Conservation (phyloP, 1,139 yeast genomes). For the Hansenula anomala region DNA sequence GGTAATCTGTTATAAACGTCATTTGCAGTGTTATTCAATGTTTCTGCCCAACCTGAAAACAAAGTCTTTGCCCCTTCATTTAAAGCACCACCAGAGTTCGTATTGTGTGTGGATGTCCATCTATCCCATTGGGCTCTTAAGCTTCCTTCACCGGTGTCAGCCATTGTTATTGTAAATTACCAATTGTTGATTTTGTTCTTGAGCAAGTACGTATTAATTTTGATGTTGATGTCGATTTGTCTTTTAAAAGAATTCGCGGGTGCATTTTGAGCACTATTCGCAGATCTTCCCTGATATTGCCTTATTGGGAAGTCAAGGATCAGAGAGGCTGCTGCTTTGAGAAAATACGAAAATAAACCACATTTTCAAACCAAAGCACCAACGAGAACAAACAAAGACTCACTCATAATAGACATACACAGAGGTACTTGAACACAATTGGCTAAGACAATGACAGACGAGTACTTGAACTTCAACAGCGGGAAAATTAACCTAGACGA, state of each 20-base stretch:
- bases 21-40: conserved; percentile 35
- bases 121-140: conserved; percentile 33
- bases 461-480: conserved; percentile 16
- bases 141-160: conserved; percentile 6
- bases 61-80: conserved; percentile 30
- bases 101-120: conserved; percentile 29
- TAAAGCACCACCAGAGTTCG: conserved; percentile 22
- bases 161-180: conserved; percentile 1
- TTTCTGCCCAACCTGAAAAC: conserved; percentile 34
- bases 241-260: no score
- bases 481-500: conserved; percentile 20
- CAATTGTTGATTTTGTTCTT: no score
- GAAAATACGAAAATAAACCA: no score
- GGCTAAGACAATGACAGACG: conserved; percentile 18
- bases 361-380: no score
- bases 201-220: no score
- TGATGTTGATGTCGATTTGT: no score
- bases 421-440: not conserved
- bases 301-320: conserved; percentile 10
- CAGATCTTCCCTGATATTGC: no score
- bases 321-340: no score
- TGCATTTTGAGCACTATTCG: no score
- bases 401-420: no score
- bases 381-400: no score
- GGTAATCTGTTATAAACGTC: conserved; percentile 51